Conservation (phyloP, 2,329 filamentous ascomycete genomes). For the Venturia aucupariae region DNA sequence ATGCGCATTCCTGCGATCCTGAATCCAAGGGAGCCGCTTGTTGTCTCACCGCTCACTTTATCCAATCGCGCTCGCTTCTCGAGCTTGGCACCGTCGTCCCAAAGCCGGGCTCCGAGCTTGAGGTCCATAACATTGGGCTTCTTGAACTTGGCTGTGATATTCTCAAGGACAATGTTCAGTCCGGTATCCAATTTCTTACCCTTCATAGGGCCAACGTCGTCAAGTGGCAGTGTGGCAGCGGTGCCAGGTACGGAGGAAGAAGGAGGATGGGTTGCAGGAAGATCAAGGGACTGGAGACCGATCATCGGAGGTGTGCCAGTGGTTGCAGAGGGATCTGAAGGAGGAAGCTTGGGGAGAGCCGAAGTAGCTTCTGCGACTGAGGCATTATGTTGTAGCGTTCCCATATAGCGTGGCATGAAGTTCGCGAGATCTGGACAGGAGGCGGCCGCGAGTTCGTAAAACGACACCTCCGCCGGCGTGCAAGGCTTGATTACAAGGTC, state of each 20-base stretch:
- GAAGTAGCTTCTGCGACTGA: slow-evolving; percentile 24
- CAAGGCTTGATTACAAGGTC: slow-evolving; percentile 91
- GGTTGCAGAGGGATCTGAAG: slow-evolving; percentile 9
- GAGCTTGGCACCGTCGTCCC: slow-evolving; percentile 60
- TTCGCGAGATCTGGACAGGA: slow-evolving; percentile 64
- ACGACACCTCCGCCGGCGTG: slow-evolving; percentile 72
- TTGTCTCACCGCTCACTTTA: slow-evolving; percentile 49
- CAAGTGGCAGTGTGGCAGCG: slow-evolving; percentile 17
- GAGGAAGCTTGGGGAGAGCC: slow-evolving; percentile 16
- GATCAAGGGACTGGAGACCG: neutral
- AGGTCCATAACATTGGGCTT: slow-evolving; percentile 86
- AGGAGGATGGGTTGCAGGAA: slow-evolving; percentile 2
- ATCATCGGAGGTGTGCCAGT: slow-evolving; percentile 10
- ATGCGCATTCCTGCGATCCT: slow-evolving; percentile 58
- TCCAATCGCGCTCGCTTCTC: slow-evolving; percentile 52
- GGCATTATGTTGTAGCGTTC: slow-evolving; percentile 62
- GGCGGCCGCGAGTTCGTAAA: slow-evolving; percentile 67
- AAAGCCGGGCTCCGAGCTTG: slow-evolving; percentile 79
- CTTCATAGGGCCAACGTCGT: slow-evolving; percentile 33
- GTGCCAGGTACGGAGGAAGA: slow-evolving; percentile 19
- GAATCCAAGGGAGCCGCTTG: slow-evolving; percentile 51
- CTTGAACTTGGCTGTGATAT: slow-evolving; percentile 70
- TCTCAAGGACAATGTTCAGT: slow-evolving; percentile 74
- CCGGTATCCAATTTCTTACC: slow-evolving; percentile 65
- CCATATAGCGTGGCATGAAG: slow-evolving; percentile 79